These are phyloP conservation scores for Cladophialophora exuberans DNA, from an alignment of 2,329 filamentous ascomycete species.

Conservation along the genomic window DNA sequence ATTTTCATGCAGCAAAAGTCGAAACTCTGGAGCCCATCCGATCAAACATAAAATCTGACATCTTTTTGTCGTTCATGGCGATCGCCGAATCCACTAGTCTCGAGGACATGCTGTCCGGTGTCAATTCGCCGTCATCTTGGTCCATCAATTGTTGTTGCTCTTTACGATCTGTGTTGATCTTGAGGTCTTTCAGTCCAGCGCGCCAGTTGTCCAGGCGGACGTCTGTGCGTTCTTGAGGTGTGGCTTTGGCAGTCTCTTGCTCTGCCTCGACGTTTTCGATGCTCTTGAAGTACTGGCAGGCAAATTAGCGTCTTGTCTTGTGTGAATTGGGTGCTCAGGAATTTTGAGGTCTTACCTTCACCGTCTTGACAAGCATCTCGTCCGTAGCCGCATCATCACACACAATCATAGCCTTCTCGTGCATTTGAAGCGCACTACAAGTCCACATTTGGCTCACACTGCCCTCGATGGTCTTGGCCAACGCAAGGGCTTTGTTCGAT, in stretches of 20 bases:
- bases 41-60: conserved; percentile 47
- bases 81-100: conserved; percentile 51
- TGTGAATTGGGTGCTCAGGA: neutral
- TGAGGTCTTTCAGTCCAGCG: conserved; percentile 42
- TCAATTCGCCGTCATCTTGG: conserved; percentile 49
- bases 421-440: conserved; percentile 76
- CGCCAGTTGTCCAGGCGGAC: conserved; percentile 29
- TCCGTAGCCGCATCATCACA: conserved; percentile 79
- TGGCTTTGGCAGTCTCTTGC: conserved; percentile 35
- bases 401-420: conserved; percentile 79
- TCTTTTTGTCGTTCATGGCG: conserved; percentile 44
- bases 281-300: conserved; percentile 66
- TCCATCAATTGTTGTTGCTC: conserved; percentile 38
- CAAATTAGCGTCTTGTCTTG: too few species aligned
- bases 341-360: conserved; percentile 47
- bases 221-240: conserved; percentile 17
- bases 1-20: conserved; percentile 25
- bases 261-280: conserved; percentile 64
- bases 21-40: conserved; percentile 47
- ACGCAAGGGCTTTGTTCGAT: conserved; percentile 76
- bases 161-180: conserved; percentile 47
- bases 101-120: conserved; percentile 54
- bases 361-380: conserved; percentile 74
- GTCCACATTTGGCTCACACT: conserved; percentile 93
- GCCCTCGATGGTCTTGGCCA: conserved; percentile 80